Percentiles rank a stretch among this genome's conserved stretches.
These are phyloP conservation scores for Sporobolomyces roseus DNA, from an alignment of 768 basidiomycete species.

Conservation along the genomic window DNA sequence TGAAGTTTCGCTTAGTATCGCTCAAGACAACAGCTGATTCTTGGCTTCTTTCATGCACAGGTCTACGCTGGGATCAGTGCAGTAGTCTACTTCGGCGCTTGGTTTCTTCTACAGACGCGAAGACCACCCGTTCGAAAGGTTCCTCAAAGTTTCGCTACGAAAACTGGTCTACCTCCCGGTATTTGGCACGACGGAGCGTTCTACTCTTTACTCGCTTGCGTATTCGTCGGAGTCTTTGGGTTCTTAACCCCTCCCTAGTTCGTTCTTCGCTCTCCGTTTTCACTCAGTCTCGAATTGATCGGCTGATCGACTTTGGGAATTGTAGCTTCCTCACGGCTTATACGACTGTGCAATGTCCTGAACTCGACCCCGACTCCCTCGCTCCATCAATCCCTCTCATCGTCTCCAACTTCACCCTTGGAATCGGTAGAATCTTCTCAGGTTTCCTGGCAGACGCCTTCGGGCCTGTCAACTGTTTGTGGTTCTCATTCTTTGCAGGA, in stretches of 20 bases:
- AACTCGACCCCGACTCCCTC: conserved; percentile 29
- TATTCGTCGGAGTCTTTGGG: conserved; percentile 40
- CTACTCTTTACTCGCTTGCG: conserved; percentile 13
- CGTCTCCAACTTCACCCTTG: conserved; percentile 36
- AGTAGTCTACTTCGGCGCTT: conserved; percentile 13
- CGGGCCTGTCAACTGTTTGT: conserved; percentile 46
- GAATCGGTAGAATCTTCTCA: conserved; percentile 29
- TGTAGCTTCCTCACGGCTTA: conserved; percentile 19
- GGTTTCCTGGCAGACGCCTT: conserved; percentile 44
- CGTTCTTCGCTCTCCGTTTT: background rate
- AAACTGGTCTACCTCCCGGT: conserved; percentile 28
- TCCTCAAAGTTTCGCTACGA: conserved; percentile 19
- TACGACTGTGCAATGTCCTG: conserved; percentile 7
- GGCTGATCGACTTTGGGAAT: background rate
- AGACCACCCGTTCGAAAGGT: conserved; percentile 16
- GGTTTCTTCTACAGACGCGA: conserved; percentile 16
- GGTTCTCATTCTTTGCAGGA: conserved; percentile 32
- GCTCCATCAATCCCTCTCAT: conserved; percentile 19
- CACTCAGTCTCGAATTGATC: background rate
- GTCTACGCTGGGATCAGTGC: conserved; percentile 31
- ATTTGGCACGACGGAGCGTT: conserved; percentile 29
- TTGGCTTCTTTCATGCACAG: conserved; percentile 5
- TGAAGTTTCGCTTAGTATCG: background rate
- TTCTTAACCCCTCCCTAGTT: conserved; percentile 24
- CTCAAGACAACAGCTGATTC: background rate